A percentile compares a stretch with the other conserved stretches of the same genome.
These are phyloP conservation scores for Grosmannia clavigera DNA, from an alignment of 2,329 filamentous ascomycete genomes.

Conservation along the genomic window DNA sequence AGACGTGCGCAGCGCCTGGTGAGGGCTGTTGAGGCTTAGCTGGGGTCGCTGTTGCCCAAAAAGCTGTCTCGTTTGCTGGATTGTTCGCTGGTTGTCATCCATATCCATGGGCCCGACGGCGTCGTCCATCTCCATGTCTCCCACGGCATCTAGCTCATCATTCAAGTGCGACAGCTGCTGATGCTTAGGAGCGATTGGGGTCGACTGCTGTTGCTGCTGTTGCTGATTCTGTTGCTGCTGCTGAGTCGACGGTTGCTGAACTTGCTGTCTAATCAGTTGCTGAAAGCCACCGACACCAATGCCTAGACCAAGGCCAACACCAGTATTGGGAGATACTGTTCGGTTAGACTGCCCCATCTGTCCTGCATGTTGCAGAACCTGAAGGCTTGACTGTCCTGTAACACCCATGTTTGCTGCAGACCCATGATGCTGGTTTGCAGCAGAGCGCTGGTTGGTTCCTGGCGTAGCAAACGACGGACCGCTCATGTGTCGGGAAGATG, in stretches of 20 bases:
- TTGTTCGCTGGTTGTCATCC: constrained; percentile 48
- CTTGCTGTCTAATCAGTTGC: constrained; percentile 33
- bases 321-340: constrained; percentile 7
- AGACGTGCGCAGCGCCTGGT: constrained; percentile 71
- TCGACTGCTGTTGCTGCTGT: constrained; percentile 13
- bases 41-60: constrained; percentile 59
- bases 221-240: constrained; percentile 15
- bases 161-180: constrained; percentile 28
- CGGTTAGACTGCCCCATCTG: constrained; percentile 14
- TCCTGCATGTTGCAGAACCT: constrained; percentile 5
- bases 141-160: constrained; percentile 71
- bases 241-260: constrained; percentile 12
- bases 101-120: constrained; percentile 54
- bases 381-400: constrained; percentile 5
- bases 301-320: constrained; percentile 16
- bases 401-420: background rate
- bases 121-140: constrained; percentile 97
- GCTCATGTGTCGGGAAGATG: constrained; percentile 19
- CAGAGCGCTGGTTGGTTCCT: background rate
- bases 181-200: constrained; percentile 11
- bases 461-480: background rate
- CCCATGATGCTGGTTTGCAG: background rate
- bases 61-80: constrained; percentile 57
- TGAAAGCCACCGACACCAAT: constrained; percentile 21
- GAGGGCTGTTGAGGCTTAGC: constrained; percentile 66